Evolutionary conservation across 2,329 filamentous ascomycete species (phyloP), one percentile per base, ranked within the genome.

Genomic region (Tolypocladium amazonense): DNA sequence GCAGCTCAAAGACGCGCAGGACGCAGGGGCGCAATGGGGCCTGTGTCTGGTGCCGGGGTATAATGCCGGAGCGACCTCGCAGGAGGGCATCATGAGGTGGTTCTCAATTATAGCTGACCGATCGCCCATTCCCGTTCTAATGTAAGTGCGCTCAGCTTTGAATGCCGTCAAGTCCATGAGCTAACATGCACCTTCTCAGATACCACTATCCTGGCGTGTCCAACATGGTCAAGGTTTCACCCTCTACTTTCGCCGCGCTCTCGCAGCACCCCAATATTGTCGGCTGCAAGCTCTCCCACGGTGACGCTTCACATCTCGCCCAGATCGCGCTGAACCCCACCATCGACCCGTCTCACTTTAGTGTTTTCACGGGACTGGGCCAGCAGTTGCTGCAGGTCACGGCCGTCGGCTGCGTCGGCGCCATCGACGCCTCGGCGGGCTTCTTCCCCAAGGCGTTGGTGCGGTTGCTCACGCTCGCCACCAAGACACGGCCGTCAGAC

Each of bases 251-350:
- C 67, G 82, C 70, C 23, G 70, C 68, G 0, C 81, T 88, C 33
- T 77, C 86, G 8, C 73, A 78, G 59, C 85, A 88, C 68, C 78
- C 82, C 37, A 88, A 88, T 67, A 87, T 88, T 60, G 85, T 88
- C 4, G 86, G 86, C 57, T 86, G 83, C 73, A 88, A 88, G 73
- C 81, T 88, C 65, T 88, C 84, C 0, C 86, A 88, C 69, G 85
- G 84, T 57, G 83, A 87, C 68, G 78, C 88, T 55, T 86, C 84
- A n/a, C 77, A 81, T 65, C 84, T 87, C 68, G 77, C 81, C 5
- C 81, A 87, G 69, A 80, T 88, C 60, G 83, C 82, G 4, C 76
- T 79, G 4, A 81, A 79, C 65, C 85, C 85, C 0, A 69, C 75
- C 56, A 85, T 88, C 67, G 81, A 87, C 70, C 78, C 83, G 66